Conservation (phyloP, 805 yeast genomes). For the Lipomyces chichibuensis region DNA sequence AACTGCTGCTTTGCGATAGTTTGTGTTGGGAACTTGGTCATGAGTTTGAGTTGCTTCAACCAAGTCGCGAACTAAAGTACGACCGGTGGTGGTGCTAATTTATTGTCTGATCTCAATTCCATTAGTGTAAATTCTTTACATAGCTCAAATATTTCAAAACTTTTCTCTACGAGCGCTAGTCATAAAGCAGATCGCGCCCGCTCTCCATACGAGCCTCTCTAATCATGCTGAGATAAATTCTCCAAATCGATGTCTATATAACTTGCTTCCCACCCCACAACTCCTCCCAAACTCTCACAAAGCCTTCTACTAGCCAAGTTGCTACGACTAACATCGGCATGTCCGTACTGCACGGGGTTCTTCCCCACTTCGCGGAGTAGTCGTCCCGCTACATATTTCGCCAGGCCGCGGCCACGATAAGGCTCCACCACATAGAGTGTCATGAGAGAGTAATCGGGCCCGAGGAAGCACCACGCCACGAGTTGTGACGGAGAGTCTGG, state of each 20-base stretch:
- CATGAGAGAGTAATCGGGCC: background rate
- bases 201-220: too few relatives aligned
- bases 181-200: too few relatives aligned
- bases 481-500: background rate
- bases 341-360: background rate
- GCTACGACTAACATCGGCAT: background rate
- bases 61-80: too few relatives aligned
- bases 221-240: too few relatives aligned
- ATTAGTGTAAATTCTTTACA: too few relatives aligned
- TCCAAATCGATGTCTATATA: background rate
- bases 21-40: too few relatives aligned
- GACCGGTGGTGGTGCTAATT: too few relatives aligned
- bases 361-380: background rate
- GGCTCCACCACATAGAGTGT: background rate
- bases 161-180: too few relatives aligned
- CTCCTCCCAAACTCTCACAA: background rate
- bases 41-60: too few relatives aligned
- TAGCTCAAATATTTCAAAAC: too few relatives aligned
- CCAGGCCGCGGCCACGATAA: background rate
- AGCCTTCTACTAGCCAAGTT: background rate
- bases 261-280: background rate
- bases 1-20: too few relatives aligned
- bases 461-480: background rate
- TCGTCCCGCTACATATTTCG: background rate
- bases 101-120: too few relatives aligned